Evolutionary conservation across 2,329 filamentous ascomycete genomes (phyloP), one percentile per base, ranked within the genome.

Genomic region (Diaporthe ampelina): DNA sequence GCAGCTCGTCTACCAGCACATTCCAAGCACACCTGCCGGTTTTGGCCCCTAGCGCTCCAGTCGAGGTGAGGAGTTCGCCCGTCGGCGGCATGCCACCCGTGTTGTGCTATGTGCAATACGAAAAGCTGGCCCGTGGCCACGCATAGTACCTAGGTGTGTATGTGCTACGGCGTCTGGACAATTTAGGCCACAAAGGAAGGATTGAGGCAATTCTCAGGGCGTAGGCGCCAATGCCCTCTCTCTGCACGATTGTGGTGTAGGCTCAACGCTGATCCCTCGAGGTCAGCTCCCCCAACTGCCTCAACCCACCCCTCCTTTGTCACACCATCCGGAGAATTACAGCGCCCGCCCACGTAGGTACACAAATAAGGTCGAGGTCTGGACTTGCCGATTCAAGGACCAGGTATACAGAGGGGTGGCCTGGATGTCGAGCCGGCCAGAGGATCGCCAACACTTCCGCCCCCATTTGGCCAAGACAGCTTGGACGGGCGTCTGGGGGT

Each of bases 361-460:
- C 50, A 45, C 32, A 37, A 54, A 72, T 72, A 72, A 58, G 72
- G 72, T 72, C 54, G 61, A 74, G 74, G 72, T 76, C 74, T 76
- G 74, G 74, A 76, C 74, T 58, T 72, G 73, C 61, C 74, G 72
- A 70, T 74, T 67, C 72, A 74, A 65, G 74, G 74, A 76, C 61
- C 32, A 70, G 72, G 61, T 59, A 56, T 43, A 40, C 11, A 52
- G 50, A 24, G 45, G 45, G 65, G 40, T 48, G 58, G 52, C 67
- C 54, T 74, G 61, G 71, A 70, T 57, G 32, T 45, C 57, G 21
- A 50, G 50, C 32, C 40, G 48, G 50, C 45, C 67, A 58, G 19
- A 24, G 59, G 74, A 76, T 76, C 74, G 68, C 37, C 68, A 72
- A 43, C 61, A 35, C 50, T 52, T 48, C 26, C 32, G 54, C n/a